Conservation (phyloP, 345 rosid species). For the Eucalyptus dawsonii region DNA sequence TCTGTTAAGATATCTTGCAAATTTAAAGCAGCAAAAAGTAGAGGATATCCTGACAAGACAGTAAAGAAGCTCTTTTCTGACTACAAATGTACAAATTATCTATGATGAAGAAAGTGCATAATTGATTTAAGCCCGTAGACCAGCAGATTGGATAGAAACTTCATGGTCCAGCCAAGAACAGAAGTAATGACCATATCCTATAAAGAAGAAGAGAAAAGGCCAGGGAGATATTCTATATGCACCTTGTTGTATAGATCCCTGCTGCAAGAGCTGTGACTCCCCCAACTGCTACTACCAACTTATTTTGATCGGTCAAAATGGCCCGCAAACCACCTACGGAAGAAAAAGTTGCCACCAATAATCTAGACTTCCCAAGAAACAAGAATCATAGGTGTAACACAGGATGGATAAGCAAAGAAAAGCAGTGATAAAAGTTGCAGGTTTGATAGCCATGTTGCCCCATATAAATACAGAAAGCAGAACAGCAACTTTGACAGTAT, state of each 20-base stretch:
- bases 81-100: background rate
- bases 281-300: slow-evolving; percentile 91
- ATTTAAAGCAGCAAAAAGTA: background rate
- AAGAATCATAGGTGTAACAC: background rate
- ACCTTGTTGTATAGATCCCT: slow-evolving; percentile 96
- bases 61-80: background rate
- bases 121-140: background rate
- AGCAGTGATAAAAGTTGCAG: background rate
- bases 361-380: background rate
- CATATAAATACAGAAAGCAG: background rate
- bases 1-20: background rate
- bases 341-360: background rate
- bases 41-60: background rate
- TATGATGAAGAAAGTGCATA: background rate
- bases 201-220: background rate
- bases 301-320: slow-evolving; percentile 89
- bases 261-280: slow-evolving; percentile 98
- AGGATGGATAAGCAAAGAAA: background rate
- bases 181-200: background rate
- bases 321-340: slow-evolving; percentile 76
- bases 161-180: background rate
- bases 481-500: background rate
- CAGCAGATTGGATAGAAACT: background rate
- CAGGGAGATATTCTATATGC: background rate
- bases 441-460: background rate